Evolutionary conservation across 2,329 filamentous ascomycete species (phyloP).

Genomic region (Claviceps capensis): DNA sequence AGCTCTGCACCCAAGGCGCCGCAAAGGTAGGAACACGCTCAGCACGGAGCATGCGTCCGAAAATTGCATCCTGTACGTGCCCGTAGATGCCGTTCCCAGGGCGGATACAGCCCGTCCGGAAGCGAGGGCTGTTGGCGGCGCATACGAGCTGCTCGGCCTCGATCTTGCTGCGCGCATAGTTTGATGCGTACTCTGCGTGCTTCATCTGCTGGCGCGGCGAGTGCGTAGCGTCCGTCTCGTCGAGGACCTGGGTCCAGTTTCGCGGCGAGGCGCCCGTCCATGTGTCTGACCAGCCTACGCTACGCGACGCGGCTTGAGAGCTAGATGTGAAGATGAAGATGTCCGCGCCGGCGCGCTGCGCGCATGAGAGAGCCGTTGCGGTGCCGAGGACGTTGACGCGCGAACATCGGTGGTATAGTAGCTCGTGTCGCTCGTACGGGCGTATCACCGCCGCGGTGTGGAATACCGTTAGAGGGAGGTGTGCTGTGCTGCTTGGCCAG

Average conservation of each 20-base stretch:
- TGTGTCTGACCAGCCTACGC: constrained; percentile 29
- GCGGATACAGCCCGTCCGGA: constrained; percentile 40
- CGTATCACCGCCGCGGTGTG: constrained; percentile 43
- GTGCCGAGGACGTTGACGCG: constrained; percentile 38
- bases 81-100: constrained; percentile 41
- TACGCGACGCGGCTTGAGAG: constrained; percentile 29
- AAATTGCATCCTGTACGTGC: constrained; percentile 23
- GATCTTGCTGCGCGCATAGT: constrained; percentile 38
- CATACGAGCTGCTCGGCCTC: constrained; percentile 37
- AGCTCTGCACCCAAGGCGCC: constrained; percentile 31
- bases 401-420: constrained; percentile 30
- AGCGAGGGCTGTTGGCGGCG: constrained; percentile 23
- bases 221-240: constrained; percentile 28
- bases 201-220: constrained; percentile 23
- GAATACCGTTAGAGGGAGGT: constrained; percentile 39
- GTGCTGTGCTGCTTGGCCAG: constrained; percentile 28
- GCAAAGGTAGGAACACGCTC: constrained; percentile 29
- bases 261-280: constrained; percentile 21
- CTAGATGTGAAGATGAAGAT: constrained; percentile 38
- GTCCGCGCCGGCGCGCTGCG: constrained; percentile 30
- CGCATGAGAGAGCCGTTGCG: constrained; percentile 32
- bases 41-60: constrained; percentile 20
- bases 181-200: constrained; percentile 26
- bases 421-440: constrained; percentile 31
- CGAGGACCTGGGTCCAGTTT: constrained; percentile 30